These are phyloP conservation scores for Iris pallida DNA, from an alignment of 116 monocot genomes.

Conservation along the genomic window DNA sequence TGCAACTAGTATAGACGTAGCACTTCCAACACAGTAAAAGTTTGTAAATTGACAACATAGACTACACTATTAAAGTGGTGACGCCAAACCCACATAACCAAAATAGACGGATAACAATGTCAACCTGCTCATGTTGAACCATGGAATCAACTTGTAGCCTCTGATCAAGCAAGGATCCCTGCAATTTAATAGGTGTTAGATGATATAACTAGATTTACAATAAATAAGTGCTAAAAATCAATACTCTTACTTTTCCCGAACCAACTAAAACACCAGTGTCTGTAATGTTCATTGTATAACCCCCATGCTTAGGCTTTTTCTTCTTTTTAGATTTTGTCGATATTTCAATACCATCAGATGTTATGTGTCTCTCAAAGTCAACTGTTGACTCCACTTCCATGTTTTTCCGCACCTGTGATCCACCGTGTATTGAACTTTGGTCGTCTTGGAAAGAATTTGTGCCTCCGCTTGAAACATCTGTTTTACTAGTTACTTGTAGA, in stretches of 20 bases:
- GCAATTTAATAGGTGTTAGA: constrained; percentile 21
- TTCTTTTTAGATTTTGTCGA: constrained; percentile 68
- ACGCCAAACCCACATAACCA: too few species aligned
- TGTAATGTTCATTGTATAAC: constrained; percentile 37
- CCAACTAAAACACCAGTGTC: constrained; percentile 38
- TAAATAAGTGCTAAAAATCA: constrained; percentile 6
- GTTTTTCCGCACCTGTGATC: constrained; percentile 47
- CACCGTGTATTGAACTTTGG: constrained; percentile 62
- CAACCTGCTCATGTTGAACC: constrained; percentile 79
- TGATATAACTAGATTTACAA: neutral
- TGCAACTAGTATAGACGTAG: too few species aligned
- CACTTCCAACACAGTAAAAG: too few species aligned
- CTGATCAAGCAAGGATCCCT: constrained; percentile 66
- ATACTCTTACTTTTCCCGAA: constrained; percentile 47
- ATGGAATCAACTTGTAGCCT: constrained; percentile 50
- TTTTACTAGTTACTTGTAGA: constrained; percentile 60
- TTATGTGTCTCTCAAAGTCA: constrained; percentile 54
- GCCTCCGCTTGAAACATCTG: constrained; percentile 90
- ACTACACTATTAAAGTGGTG: too few species aligned
- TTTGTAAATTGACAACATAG: too few species aligned
- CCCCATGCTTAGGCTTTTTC: constrained; percentile 74
- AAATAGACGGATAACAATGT: neutral
- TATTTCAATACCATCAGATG: constrained; percentile 48
- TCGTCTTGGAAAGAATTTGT: constrained; percentile 86
- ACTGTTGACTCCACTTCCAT: constrained; percentile 71